Conservation (phyloP, 345 rosid genomes). For the Punica granatum region DNA sequence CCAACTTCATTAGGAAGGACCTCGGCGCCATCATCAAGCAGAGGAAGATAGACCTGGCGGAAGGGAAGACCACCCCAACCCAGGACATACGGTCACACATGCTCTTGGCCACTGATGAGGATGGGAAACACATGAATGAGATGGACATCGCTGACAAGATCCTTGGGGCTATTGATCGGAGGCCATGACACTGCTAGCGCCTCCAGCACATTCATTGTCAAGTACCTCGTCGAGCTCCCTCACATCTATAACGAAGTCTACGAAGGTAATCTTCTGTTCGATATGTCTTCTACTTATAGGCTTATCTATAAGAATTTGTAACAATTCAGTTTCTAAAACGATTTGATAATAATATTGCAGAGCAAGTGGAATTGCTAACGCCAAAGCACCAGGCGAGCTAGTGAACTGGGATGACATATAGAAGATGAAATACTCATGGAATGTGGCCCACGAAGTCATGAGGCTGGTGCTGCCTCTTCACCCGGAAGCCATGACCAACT, state of each 20-base stretch:
- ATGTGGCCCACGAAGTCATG: no score
- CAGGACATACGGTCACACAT: conserved; percentile 2
- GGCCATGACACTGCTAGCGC: conserved; percentile 8
- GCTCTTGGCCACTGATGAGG: background rate
- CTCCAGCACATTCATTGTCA: conserved; percentile 7
- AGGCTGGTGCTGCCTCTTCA: no score
- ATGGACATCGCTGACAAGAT: conserved; percentile 6
- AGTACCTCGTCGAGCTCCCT: conserved; percentile 9
- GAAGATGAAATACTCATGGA: no score
- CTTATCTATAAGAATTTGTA: no score
- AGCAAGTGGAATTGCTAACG: no score
- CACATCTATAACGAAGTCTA: conserved; percentile 7
- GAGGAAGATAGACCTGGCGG: conserved; percentile 10
- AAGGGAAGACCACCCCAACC: conserved; percentile 2
- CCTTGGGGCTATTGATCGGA: conserved; percentile 7
- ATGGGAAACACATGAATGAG: conserved; percentile 4
- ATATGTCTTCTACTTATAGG: no score
- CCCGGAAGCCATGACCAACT: no score
- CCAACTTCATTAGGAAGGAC: conserved; percentile 10
- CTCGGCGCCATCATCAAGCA: conserved; percentile 3
- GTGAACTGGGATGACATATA: no score
- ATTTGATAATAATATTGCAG: no score
- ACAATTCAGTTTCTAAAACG: no score
- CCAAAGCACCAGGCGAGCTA: no score
- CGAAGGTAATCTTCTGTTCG: background rate